Conservation (phyloP, 805 yeast genomes). For the Saccharomyces cerevisiae region DNA sequence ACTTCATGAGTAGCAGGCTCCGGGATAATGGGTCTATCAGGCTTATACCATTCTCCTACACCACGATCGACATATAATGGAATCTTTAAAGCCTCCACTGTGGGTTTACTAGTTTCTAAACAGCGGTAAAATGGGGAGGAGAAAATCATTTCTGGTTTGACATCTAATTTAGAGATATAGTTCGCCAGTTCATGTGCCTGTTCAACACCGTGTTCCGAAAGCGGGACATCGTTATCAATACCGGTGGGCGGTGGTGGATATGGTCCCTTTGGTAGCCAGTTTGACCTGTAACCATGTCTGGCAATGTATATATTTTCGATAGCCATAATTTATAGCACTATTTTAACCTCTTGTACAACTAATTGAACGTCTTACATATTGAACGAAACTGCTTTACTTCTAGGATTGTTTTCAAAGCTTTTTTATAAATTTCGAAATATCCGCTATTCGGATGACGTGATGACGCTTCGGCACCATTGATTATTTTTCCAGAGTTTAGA, state of each 20-base stretch:
- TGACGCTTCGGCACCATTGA: neutral
- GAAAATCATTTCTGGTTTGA: constrained; percentile 60
- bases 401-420: neutral
- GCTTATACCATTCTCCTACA: constrained; percentile 83
- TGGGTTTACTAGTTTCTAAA: constrained; percentile 67
- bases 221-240: constrained; percentile 75
- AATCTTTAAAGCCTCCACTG: constrained; percentile 47
- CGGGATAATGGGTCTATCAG: constrained; percentile 57
- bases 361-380: neutral
- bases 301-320: constrained; percentile 56
- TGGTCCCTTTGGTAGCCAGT: constrained; percentile 63
- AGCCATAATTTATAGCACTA: constrained; percentile 23
- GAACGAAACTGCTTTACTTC: neutral
- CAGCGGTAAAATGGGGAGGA: constrained; percentile 85
- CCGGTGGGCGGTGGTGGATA: constrained; percentile 78
- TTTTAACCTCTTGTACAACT: neutral
- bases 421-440: neutral
- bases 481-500: neutral
- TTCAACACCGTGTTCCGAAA: constrained; percentile 79
- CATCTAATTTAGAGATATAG: constrained; percentile 40
- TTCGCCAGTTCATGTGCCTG: constrained; percentile 75
- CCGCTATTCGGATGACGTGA: neutral
- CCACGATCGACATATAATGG: constrained; percentile 67
- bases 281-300: constrained; percentile 83
- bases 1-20: constrained; percentile 49